Evolutionary conservation across 2,329 filamentous ascomycete species (phyloP).

Genomic region (Xylaria sp.): DNA sequence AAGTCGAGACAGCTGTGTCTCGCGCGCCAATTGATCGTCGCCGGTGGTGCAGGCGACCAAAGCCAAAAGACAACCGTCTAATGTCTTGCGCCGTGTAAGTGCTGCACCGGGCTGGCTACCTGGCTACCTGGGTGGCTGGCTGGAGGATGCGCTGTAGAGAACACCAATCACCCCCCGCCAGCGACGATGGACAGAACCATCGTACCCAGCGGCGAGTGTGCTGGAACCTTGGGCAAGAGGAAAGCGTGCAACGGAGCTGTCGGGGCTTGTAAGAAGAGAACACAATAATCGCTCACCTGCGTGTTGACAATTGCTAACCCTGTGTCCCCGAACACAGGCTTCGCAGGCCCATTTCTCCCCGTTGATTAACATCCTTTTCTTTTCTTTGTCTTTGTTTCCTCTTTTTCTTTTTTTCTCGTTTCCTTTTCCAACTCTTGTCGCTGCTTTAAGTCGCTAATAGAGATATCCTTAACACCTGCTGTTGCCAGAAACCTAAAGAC

Average conservation of each 20-base stretch:
- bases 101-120: conserved; percentile 11
- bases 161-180: conserved; percentile 11
- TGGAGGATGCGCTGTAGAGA: conserved; percentile 10
- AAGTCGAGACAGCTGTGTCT: conserved; percentile 24
- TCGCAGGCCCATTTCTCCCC: conserved; percentile 98
- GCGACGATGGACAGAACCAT: conserved; percentile 7
- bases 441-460: conserved; percentile 9
- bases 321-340: conserved; percentile 97
- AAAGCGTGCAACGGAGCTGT: conserved; percentile 14
- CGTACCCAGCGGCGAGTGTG: background rate
- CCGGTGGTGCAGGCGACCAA: conserved; percentile 6
- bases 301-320: conserved; percentile 98
- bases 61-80: background rate
- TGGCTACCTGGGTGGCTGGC: conserved; percentile 9
- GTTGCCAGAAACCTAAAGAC: conserved; percentile 6
- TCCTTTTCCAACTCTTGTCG: conserved; percentile 1
- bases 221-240: conserved; percentile 27
- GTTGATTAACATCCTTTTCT: conserved; percentile 78
- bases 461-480: conserved; percentile 15
- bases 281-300: conserved; percentile 71
- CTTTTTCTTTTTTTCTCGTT: background rate
- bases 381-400: background rate
- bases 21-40: conserved; percentile 18
- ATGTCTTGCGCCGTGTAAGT: conserved; percentile 10
- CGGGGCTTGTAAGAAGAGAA: conserved; percentile 33